Base-by-base conservation (phyloP, 1,284 basidiomycete species). In the Inonotus obliquus region DNA sequence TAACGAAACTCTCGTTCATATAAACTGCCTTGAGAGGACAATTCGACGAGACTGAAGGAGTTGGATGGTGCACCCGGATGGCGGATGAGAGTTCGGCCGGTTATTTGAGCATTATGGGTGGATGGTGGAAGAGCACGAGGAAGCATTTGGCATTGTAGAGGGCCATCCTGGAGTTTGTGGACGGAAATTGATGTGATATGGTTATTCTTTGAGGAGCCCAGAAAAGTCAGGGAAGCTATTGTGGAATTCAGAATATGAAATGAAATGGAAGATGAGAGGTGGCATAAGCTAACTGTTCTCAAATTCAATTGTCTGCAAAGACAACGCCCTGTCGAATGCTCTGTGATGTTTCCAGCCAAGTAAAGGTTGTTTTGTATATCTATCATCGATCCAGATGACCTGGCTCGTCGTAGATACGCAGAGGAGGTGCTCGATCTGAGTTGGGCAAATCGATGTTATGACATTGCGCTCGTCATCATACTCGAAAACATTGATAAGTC, bases 351-450 rank as follows among this genome's bases (percentile, higher is more conserved):
- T 81, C 66, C 81, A 80, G 6, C 79, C 80, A 10, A 91, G 66
- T 1, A 91, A 66, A 17, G 89, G 86, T 62, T 74, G 81, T 23
- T 69, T 69, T 13, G 79, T 70, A 67, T 77, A 80, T 35, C 89
- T 80, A 44, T 77, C 73, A 67, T 92, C 89, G 32, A 91, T 69
- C 87, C 87, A 91, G 14, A 86, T 63, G 21, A 91, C 68, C 52
- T 86, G 78, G 1, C 72, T 75, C 0, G 86, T 91, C 0, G 87
- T 83, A 39, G 77, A 79, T 4, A 88, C 66, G 10, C 80, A 79
- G 52, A 63, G 53, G 6, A 67, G 23, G 37, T 64, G 59, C 14
- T 49, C 44, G 21, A 45, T 37, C 21, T 54, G 47, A 17, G 59
- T 51, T 27, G 44, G 44, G 14, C 60, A 63, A 32, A 67, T 38